A percentile compares a stretch with the other conserved stretches of the same genome.
Conservation (phyloP, 257 asterid genomes). For the Solanum chiquidenum region DNA sequence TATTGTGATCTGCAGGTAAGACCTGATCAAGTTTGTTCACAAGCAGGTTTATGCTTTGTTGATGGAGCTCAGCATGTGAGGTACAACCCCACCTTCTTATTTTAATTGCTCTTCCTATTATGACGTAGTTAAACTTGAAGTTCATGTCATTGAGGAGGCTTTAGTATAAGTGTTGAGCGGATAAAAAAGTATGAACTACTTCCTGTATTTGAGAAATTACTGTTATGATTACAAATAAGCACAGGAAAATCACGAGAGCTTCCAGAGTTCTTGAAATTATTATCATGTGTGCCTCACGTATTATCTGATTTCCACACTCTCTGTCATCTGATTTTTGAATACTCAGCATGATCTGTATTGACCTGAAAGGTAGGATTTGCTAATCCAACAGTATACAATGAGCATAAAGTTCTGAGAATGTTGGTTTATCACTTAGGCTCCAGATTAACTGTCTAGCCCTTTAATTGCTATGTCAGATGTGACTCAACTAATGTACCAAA, state of each 20-base stretch:
- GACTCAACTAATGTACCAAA: neutral
- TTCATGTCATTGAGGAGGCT: neutral
- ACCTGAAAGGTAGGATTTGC: neutral
- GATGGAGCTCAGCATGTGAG: conserved; percentile 44
- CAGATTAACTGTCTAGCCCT: neutral
- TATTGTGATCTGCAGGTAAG: conserved; percentile 38
- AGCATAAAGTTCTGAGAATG: neutral
- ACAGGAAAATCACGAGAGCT: neutral
- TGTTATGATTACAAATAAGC: neutral
- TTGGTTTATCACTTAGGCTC: neutral
- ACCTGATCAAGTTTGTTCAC: conserved; percentile 69
- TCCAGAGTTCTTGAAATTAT: neutral
- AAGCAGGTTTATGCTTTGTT: conserved; percentile 49
- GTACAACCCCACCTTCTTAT: neutral
- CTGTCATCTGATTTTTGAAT: neutral
- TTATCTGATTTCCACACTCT: neutral
- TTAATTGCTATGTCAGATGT: neutral
- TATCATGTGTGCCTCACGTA: neutral
- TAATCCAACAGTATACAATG: neutral
- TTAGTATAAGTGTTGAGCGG: neutral
- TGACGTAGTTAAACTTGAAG: neutral
- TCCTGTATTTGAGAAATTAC: neutral
- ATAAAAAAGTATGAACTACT: neutral
- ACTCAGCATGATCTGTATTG: neutral
- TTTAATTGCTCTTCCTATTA: neutral